phyloP scores from a whole-genome alignment of 2,329 filamentous ascomycete genomes.

The Stemphylium lycopersici region DNA sequence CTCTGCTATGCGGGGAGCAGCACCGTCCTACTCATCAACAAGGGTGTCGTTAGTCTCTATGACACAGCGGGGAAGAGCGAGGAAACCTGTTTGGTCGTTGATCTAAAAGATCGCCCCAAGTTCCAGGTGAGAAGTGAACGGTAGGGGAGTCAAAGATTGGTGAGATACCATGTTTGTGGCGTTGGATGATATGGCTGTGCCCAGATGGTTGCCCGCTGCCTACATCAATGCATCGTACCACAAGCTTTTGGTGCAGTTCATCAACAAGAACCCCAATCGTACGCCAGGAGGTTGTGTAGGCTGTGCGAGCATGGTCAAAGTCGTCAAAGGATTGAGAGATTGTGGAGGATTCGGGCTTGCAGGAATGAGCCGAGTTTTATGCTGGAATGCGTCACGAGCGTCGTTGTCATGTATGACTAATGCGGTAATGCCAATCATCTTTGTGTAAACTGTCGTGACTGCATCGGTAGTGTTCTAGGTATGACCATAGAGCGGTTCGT shows the following conservation, averaged over 20 bases:
- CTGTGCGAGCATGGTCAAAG: not conserved
- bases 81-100: constrained; percentile 71
- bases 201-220: not conserved
- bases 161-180: not conserved
- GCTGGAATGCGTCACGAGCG: not conserved
- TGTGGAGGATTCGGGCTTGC: not conserved
- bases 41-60: constrained; percentile 70
- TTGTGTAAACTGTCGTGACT: not conserved
- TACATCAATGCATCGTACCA: not conserved
- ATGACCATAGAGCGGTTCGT: not conserved
- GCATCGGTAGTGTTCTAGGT: too few relatives aligned
- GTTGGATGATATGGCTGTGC: not conserved
- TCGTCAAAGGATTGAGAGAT: not conserved
- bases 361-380: not conserved
- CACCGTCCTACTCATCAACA: constrained; percentile 69
- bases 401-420: not conserved
- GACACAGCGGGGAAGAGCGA: constrained; percentile 74
- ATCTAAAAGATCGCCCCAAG: constrained; percentile 58
- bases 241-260: not conserved
- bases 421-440: not conserved
- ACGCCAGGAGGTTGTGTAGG: not conserved
- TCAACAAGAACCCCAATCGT: not conserved
- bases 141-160: constrained; percentile 8
- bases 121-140: constrained; percentile 42
- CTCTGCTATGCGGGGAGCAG: constrained; percentile 77